Percentiles rank a stretch among this genome's conserved stretches.
phyloP scores from a whole-genome alignment of 164 flowering plant species.

The Piper longum region DNA sequence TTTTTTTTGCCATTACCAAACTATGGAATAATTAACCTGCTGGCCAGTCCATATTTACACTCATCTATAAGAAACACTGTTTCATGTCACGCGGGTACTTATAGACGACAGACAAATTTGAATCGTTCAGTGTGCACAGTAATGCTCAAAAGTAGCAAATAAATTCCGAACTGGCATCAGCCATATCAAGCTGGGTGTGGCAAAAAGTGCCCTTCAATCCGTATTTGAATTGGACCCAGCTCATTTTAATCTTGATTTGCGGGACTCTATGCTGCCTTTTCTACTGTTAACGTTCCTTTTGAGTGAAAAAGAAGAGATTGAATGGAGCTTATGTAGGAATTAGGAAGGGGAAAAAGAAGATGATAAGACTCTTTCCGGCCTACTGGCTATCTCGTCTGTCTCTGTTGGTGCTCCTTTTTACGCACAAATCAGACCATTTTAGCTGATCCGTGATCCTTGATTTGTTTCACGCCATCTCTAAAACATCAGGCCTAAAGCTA shows the following conservation, averaged over 20 bases:
- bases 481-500: background rate
- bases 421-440: background rate
- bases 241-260: background rate
- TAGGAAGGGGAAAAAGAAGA: slow-evolving; percentile 4
- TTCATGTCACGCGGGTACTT: background rate
- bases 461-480: background rate
- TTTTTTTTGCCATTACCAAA: too few relatives aligned
- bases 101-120: background rate
- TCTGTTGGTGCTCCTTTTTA: slow-evolving; percentile 16
- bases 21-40: too few relatives aligned
- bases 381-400: slow-evolving; percentile 12
- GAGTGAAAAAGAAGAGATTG: background rate
- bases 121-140: background rate
- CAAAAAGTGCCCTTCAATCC: background rate
- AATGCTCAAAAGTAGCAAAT: background rate
- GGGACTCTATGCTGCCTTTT: background rate
- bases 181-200: background rate
- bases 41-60: too few relatives aligned
- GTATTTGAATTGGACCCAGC: background rate
- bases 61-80: too few relatives aligned
- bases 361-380: slow-evolving; percentile 28
- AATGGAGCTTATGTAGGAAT: slow-evolving; percentile 3
- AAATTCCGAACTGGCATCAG: background rate
- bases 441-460: background rate
- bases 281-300: background rate